phyloP scores from a whole-genome alignment of 2,329 filamentous ascomycete species.

The Ascochyta viciae-villosae region DNA sequence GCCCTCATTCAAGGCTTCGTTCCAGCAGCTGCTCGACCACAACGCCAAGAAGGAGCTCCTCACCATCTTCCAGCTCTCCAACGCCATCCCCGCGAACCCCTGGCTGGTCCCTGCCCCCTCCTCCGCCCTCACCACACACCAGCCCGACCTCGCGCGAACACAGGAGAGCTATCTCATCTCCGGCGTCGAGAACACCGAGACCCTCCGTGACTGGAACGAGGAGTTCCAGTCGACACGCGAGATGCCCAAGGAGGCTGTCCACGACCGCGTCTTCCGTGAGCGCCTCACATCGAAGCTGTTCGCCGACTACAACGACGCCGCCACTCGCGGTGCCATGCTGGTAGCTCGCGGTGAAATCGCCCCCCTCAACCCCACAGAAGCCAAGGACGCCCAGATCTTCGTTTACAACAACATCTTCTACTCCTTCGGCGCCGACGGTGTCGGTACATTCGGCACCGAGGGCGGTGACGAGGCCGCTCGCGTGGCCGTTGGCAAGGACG shows the following conservation, averaged over 20 bases:
- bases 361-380: slow-evolving; percentile 93
- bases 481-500: slow-evolving; percentile 95
- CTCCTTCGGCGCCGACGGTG: slow-evolving; percentile 96
- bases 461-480: slow-evolving; percentile 95
- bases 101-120: slow-evolving; percentile 82
- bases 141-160: slow-evolving; percentile 83
- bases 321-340: slow-evolving; percentile 86
- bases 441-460: slow-evolving; percentile 95
- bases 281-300: slow-evolving; percentile 94
- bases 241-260: slow-evolving; percentile 89
- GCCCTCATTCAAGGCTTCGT: slow-evolving; percentile 79
- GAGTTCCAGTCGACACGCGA: slow-evolving; percentile 98
- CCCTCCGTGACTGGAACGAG: slow-evolving; percentile 97
- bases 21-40: slow-evolving; percentile 80
- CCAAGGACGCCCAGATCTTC: slow-evolving; percentile 92
- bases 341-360: slow-evolving; percentile 93
- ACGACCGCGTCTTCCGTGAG: slow-evolving; percentile 95
- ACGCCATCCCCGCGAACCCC: slow-evolving; percentile 88
- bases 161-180: slow-evolving; percentile 92
- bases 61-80: slow-evolving; percentile 93
- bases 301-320: slow-evolving; percentile 96
- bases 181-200: slow-evolving; percentile 92
- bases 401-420: slow-evolving; percentile 99
- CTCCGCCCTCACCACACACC: slow-evolving; percentile 72
- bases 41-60: slow-evolving; percentile 87